Evolutionary conservation across 2,329 filamentous ascomycete species (phyloP), one percentile per base, ranked within the genome.

Genomic region (Aspergillus novofumigatus): DNA sequence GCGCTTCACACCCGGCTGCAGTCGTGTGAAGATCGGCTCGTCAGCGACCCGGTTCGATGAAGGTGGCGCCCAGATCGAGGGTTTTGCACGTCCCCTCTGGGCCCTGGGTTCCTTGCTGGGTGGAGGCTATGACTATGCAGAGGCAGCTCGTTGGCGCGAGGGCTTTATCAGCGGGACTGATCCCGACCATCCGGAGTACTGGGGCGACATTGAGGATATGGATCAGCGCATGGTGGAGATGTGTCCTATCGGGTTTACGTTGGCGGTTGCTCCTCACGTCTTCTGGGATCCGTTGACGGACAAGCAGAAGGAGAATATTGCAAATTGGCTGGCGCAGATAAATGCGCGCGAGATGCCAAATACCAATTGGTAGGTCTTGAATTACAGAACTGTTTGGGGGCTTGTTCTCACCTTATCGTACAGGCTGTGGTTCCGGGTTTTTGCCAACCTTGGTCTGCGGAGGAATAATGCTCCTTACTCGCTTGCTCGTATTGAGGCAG

Each of bases 211-310:
- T 61, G 81, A 86, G 62, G 88, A 92, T 67, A 86, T 87, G 56
- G 90, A 92, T 67, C 89, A 92, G 77, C 80, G 89, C 26, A 92
- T 92, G 90, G 90, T 92, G 2, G 90, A 93, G 71, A 90, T 91
- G 81, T 92, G 89, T 68, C 89, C 89, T 0, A 80, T 92, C 57
- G 90, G 89, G 0, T 92, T 86, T 66, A 84, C 88, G 1, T 78
- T 93, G 53, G 88, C 88, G 32, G 86, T 91, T 53, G 88, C 86
- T 35, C 78, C 80, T 28, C 75, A 70, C 77, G 80, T 69, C 64
- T 82, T 91, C 57, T 92, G 88, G 88, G 78, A 86, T 14, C 83
- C 81, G 1, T 76, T 92, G 65, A 83, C 80, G 2, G 81, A 82
- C 17, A 79, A 79, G 62, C 84, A 90, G 69, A 85, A 81, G 65